Evolutionary conservation across 768 basidiomycete genomes (phyloP).

Genomic region (Suillus ampliporus): DNA sequence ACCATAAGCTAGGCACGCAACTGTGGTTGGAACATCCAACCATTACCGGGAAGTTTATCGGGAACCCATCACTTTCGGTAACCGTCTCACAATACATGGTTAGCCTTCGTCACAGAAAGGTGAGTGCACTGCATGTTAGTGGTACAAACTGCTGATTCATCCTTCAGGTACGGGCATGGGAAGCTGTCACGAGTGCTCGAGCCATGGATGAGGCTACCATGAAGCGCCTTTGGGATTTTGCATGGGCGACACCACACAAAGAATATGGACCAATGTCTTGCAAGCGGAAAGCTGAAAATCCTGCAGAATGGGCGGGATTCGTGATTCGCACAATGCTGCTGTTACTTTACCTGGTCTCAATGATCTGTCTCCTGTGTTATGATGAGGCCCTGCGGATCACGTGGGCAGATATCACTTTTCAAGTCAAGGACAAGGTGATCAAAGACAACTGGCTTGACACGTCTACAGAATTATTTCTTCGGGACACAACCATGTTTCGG

Average conservation of each 20-base stretch:
- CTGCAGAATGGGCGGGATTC: slow-evolving; percentile 34
- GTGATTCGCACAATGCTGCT: slow-evolving; percentile 30
- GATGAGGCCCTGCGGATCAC: slow-evolving; percentile 43
- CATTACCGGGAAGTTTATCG: slow-evolving; percentile 23
- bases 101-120: slow-evolving; percentile 31
- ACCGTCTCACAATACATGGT: slow-evolving; percentile 36
- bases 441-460: not conserved
- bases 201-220: slow-evolving; percentile 34
- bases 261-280: slow-evolving; percentile 11
- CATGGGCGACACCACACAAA: slow-evolving; percentile 25
- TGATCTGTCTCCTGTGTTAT: slow-evolving; percentile 38
- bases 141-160: no score
- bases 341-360: slow-evolving; percentile 38
- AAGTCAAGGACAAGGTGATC: slow-evolving; percentile 1
- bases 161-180: slow-evolving; percentile 26
- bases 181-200: slow-evolving; percentile 31
- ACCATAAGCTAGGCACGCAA: slow-evolving; percentile 28
- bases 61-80: slow-evolving; percentile 38
- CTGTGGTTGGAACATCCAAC: slow-evolving; percentile 35
- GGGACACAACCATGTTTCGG: no score
- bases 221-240: slow-evolving; percentile 30
- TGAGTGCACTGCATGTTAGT: slow-evolving; percentile 7
- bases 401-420: slow-evolving; percentile 26
- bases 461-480: not conserved
- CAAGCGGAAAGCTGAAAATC: slow-evolving; percentile 13